phyloP scores from a whole-genome alignment of 2,329 filamentous ascomycete species.

The Aspergillus amoenus region DNA sequence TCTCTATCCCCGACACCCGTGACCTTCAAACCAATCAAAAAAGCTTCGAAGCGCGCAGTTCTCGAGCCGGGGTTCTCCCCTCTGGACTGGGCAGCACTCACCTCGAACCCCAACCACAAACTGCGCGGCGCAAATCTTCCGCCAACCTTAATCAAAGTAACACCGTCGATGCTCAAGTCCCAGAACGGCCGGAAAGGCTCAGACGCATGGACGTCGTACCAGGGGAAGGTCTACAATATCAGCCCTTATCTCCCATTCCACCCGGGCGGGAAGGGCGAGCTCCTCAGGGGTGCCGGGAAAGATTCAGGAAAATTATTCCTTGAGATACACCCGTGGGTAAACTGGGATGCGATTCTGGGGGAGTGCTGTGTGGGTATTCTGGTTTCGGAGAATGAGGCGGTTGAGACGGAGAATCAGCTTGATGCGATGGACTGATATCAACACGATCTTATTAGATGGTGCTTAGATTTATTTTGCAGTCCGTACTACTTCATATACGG shows the following conservation, averaged over 20 bases:
- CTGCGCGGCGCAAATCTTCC: conserved; percentile 60
- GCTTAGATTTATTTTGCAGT: neutral
- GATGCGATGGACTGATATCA: conserved; percentile 60
- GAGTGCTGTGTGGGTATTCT: conserved; percentile 63
- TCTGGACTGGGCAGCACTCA: conserved; percentile 89
- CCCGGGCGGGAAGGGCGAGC: conserved; percentile 69
- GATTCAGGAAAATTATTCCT: conserved; percentile 65
- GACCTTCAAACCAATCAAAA: conserved; percentile 51
- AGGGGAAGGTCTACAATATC: conserved; percentile 92
- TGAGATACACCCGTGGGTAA: conserved; percentile 67
- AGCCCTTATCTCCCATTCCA: conserved; percentile 87
- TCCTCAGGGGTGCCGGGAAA: conserved; percentile 63
- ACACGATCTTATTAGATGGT: too few species aligned
- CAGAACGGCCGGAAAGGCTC: conserved; percentile 80
- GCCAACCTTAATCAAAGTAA: conserved; percentile 66
- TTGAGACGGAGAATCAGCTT: conserved; percentile 35
- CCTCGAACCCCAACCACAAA: conserved; percentile 60
- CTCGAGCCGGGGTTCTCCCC: conserved; percentile 91
- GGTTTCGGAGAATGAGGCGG: conserved; percentile 54
- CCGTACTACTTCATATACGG: conserved; percentile 2
- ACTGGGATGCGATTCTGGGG: conserved; percentile 65
- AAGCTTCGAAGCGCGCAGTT: conserved; percentile 45
- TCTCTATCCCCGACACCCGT: conserved; percentile 44
- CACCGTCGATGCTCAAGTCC: conserved; percentile 73
- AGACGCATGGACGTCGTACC: conserved; percentile 87